Conservation (phyloP, 805 yeast genomes). For the Wickerhamomyces tratensis region DNA sequence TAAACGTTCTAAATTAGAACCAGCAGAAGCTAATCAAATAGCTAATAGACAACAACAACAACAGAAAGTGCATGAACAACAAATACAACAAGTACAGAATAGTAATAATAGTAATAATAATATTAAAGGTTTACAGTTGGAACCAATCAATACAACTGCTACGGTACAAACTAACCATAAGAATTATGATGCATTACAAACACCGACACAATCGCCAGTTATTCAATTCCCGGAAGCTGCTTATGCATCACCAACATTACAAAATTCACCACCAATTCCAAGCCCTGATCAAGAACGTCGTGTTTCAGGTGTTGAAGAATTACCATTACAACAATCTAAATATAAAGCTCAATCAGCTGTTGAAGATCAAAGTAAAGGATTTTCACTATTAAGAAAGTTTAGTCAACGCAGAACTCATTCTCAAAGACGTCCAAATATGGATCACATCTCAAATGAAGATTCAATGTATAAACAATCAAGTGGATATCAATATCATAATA, state of each 20-base stretch:
- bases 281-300: constrained; percentile 32
- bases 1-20: constrained; percentile 32
- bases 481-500: neutral
- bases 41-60: constrained; percentile 1
- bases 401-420: constrained; percentile 19
- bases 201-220: constrained; percentile 31
- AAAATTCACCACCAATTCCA: constrained; percentile 27
- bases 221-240: constrained; percentile 38
- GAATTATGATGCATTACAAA: constrained; percentile 6
- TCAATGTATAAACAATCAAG: neutral
- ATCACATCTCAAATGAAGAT: neutral
- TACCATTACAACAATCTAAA: constrained; percentile 22
- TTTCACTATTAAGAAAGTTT: constrained; percentile 19
- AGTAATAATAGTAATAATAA: neutral
- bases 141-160: neutral
- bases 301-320: constrained; percentile 26
- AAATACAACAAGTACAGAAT: constrained; percentile 4
- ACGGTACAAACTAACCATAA: constrained; percentile 2
- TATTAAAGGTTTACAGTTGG: neutral
- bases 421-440: constrained; percentile 12
- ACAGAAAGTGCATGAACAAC: constrained; percentile 2
- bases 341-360: constrained; percentile 23
- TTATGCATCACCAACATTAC: constrained; percentile 41
- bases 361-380: constrained; percentile 15
- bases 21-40: constrained; percentile 11